These are phyloP conservation scores for Backusella circina DNA, from an alignment of 192 early-diverging fungal species.

Conservation along the genomic window DNA sequence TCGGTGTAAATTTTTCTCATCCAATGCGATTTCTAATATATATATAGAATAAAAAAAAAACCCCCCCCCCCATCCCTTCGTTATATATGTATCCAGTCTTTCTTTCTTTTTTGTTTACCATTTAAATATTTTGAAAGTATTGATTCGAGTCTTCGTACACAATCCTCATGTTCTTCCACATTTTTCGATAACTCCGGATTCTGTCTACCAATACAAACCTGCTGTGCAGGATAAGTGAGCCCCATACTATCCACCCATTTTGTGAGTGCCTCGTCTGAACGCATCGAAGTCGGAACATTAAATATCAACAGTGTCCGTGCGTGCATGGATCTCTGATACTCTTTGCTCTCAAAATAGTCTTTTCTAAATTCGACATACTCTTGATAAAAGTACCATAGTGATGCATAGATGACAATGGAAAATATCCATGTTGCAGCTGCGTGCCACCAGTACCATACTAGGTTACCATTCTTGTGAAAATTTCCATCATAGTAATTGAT, in stretches of 20 bases:
- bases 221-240: constrained; percentile 43
- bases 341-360: constrained; percentile 54
- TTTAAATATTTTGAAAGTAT: constrained; percentile 56
- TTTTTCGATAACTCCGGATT: constrained; percentile 62
- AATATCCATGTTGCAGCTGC: constrained; percentile 54
- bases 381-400: constrained; percentile 50
- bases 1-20: constrained; percentile 21
- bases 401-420: constrained; percentile 47
- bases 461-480: constrained; percentile 20
- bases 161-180: constrained; percentile 60
- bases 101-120: constrained; percentile 19
- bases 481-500: constrained; percentile 24
- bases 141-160: constrained; percentile 59
- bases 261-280: constrained; percentile 50
- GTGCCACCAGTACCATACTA: constrained; percentile 61
- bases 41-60: neutral
- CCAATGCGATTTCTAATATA: constrained; percentile 1
- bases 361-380: constrained; percentile 50
- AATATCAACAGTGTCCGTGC: constrained; percentile 67
- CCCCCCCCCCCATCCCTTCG: no score
- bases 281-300: constrained; percentile 56
- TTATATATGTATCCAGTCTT: neutral
- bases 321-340: constrained; percentile 60
- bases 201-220: constrained; percentile 65
- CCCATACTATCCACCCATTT: constrained; percentile 44